phyloP scores from a whole-genome alignment of 2,329 filamentous ascomycete species.

The Helotiales sp. region DNA sequence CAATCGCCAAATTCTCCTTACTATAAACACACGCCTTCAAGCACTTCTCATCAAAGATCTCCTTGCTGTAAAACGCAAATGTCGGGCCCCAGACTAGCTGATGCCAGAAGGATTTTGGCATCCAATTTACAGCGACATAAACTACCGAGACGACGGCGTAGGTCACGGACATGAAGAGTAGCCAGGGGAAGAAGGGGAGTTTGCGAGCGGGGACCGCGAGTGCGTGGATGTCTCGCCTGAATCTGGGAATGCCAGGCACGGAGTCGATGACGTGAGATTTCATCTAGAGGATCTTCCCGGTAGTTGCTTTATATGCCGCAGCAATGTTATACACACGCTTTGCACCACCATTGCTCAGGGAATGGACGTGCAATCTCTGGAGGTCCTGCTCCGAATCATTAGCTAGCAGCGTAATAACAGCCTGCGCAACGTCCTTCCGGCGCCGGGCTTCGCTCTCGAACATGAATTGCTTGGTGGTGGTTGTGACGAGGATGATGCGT shows the following conservation, averaged over 20 bases:
- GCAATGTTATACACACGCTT: conserved; percentile 39
- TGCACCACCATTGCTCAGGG: conserved; percentile 64
- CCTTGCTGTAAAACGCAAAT: conserved; percentile 29
- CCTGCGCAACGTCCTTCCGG: conserved; percentile 43
- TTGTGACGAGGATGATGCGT: conserved; percentile 56
- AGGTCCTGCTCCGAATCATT: conserved; percentile 22
- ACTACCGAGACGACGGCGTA: conserved; percentile 23
- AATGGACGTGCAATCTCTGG: conserved; percentile 54
- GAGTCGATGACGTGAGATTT: conserved; percentile 34
- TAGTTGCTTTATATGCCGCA: conserved; percentile 21
- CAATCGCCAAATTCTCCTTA: conserved; percentile 36
- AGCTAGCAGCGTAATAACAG: conserved; percentile 30
- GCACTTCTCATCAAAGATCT: conserved; percentile 21
- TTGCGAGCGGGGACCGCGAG: conserved; percentile 25
- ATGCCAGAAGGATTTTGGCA: conserved; percentile 36
- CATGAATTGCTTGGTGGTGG: conserved; percentile 52
- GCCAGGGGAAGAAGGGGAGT: conserved; percentile 26
- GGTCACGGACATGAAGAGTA: conserved; percentile 22
- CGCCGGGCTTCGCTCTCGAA: conserved; percentile 40
- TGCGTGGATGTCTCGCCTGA: conserved; percentile 36
- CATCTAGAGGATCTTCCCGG: conserved; percentile 27
- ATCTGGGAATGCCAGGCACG: conserved; percentile 37
- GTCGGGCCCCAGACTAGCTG: conserved; percentile 37
- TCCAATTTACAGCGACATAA: conserved; percentile 34
- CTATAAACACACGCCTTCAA: conserved; percentile 39